These are phyloP conservation scores for Ramaria sp. DNA, from an alignment of 768 basidiomycete genomes.

Conservation along the genomic window DNA sequence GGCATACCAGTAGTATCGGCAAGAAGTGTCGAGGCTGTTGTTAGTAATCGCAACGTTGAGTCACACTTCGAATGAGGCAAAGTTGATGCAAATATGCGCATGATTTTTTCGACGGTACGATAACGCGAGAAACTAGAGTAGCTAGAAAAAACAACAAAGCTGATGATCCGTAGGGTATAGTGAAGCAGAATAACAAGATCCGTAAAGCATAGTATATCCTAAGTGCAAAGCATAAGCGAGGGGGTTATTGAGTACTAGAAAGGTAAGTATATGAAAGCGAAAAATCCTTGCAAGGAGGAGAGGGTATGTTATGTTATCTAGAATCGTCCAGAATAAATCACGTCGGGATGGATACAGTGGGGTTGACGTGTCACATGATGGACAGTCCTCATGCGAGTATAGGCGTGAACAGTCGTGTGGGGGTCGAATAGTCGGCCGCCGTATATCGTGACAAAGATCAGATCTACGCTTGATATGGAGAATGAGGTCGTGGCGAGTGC, in stretches of 20 bases:
- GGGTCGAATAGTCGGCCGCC: slow-evolving; percentile 9
- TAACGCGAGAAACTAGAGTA: background rate
- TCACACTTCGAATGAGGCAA: no score
- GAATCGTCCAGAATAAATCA: slow-evolving; percentile 9
- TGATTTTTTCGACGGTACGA: background rate
- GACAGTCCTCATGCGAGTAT: background rate
- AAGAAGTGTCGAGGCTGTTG: background rate
- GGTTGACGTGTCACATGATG: background rate
- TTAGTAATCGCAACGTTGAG: background rate
- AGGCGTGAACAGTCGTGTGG: slow-evolving; percentile 3
- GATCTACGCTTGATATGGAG: slow-evolving; percentile 1
- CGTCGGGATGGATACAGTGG: slow-evolving; percentile 10
- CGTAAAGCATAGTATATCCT: slow-evolving; percentile 1
- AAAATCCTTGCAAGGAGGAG: background rate
- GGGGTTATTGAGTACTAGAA: background rate
- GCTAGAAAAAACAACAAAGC: slow-evolving; percentile 3
- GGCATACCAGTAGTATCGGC: slow-evolving; percentile 9
- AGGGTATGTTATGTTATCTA: background rate
- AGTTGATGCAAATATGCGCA: background rate
- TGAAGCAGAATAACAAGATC: background rate
- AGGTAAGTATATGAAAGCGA: background rate
- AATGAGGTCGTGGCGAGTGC: background rate
- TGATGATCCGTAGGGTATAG: slow-evolving; percentile 4
- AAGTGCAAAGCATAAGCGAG: background rate
- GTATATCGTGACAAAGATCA: slow-evolving; percentile 3